These are phyloP conservation scores for Penicillium sp. DNA, from an alignment of 2,329 filamentous ascomycete genomes.

Conservation along the genomic window DNA sequence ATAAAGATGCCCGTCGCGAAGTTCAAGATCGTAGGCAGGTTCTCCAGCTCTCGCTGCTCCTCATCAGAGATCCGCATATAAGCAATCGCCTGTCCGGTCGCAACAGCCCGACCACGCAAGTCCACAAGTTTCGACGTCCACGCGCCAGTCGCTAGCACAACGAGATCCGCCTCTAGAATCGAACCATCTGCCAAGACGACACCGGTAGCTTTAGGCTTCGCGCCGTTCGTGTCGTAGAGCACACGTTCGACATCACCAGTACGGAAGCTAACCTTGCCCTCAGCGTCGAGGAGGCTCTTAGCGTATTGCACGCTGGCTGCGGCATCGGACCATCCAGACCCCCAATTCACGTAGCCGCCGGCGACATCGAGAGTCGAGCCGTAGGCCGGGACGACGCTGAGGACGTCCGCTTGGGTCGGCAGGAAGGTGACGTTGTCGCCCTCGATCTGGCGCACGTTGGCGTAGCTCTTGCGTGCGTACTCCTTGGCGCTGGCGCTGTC, in stretches of 20 bases:
- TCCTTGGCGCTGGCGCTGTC: constrained; percentile 31
- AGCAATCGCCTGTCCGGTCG: constrained; percentile 77
- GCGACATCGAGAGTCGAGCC: constrained; percentile 35
- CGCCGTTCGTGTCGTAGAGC: constrained; percentile 23
- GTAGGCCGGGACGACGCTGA: constrained; percentile 37
- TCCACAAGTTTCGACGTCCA: constrained; percentile 81
- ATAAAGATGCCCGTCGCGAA: constrained; percentile 54
- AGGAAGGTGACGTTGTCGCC: constrained; percentile 37
- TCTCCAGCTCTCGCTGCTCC: constrained; percentile 65
- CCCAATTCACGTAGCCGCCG: constrained; percentile 49
- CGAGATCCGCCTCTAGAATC: constrained; percentile 64
- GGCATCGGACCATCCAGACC: constrained; percentile 49
- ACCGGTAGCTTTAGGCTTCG: constrained; percentile 50
- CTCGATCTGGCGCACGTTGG: constrained; percentile 41
- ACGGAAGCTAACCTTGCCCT: constrained; percentile 37
- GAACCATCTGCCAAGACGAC: constrained; percentile 53
- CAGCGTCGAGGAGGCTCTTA: constrained; percentile 38
- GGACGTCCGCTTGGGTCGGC: constrained; percentile 36
- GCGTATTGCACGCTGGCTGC: constrained; percentile 43
- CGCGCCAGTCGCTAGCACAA: constrained; percentile 79
- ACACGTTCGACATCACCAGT: constrained; percentile 40
- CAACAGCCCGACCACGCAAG: constrained; percentile 70
- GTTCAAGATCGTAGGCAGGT: constrained; percentile 64
- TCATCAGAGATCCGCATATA: constrained; percentile 72
- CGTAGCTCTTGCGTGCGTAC: constrained; percentile 43